Evolutionary conservation across 192 early-diverging fungal genomes (phyloP).

Genomic region (Gigaspora rosea): DNA sequence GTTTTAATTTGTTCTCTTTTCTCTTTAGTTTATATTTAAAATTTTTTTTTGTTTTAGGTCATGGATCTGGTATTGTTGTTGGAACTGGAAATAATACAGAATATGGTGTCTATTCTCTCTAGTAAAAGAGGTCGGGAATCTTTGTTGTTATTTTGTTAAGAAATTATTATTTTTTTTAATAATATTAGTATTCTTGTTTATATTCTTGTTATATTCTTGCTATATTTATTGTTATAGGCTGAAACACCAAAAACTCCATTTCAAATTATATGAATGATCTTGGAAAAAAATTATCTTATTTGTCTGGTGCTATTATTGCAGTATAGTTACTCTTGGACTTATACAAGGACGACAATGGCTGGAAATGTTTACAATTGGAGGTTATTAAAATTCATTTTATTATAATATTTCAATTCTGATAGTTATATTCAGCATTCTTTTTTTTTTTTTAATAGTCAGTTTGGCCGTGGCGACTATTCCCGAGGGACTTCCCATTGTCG

Average conservation of each 20-base stretch:
- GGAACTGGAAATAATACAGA: constrained; percentile 88
- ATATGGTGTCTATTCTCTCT: constrained; percentile 90
- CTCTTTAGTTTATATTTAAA: background rate
- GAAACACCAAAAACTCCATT: constrained; percentile 90
- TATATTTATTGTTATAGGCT: constrained; percentile 36
- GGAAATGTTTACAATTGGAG: constrained; percentile 96
- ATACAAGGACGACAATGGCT: constrained; percentile 87
- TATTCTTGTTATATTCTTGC: too few species aligned
- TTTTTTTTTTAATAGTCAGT: constrained; percentile 54
- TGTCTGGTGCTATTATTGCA: constrained; percentile 86
- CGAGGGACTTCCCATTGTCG: constrained; percentile 95
- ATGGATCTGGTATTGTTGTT: constrained; percentile 88
- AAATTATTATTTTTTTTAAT: background rate
- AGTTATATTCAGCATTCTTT: background rate
- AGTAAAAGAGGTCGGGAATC: constrained; percentile 79
- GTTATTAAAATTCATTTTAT: constrained; percentile 36
- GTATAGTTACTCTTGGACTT: constrained; percentile 85
- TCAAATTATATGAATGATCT: constrained; percentile 93
- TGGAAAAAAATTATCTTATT: constrained; percentile 79
- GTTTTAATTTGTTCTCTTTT: too few species aligned
- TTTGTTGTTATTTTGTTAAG: background rate
- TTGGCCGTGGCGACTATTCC: constrained; percentile 98
- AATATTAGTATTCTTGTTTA: too few species aligned
- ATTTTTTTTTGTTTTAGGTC: constrained; percentile 46
- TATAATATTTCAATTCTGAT: background rate